Evolutionary conservation across 345 rosid species (phyloP).

Genomic region (Gossypium rotundifolium): DNA sequence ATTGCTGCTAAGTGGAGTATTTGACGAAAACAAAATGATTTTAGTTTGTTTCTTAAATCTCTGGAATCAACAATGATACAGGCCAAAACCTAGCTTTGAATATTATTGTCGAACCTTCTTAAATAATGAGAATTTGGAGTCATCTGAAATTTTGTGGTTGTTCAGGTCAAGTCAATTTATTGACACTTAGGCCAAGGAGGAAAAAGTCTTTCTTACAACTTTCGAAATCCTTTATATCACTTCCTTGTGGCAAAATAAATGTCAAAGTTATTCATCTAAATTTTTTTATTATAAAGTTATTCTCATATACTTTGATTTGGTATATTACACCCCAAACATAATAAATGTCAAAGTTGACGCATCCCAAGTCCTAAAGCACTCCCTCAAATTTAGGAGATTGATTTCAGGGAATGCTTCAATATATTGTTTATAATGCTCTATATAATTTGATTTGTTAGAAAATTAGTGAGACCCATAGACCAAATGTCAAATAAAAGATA

Average conservation of each 20-base stretch:
- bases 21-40: neutral
- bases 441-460: no score
- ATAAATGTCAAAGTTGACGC: no score
- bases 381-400: no score
- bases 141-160: neutral
- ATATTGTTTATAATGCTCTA: no score
- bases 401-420: no score
- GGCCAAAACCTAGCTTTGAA: neutral
- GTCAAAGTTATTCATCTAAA: no score
- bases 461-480: neutral
- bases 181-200: neutral
- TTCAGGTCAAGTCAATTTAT: slow-evolving; percentile 11
- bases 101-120: neutral
- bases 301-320: no score
- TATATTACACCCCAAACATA: no score
- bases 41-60: neutral
- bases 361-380: no score
- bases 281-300: no score
- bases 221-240: neutral
- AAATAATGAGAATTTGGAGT: neutral
- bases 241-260: neutral
- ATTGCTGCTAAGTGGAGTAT: neutral
- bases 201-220: neutral
- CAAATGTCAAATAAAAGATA: neutral
- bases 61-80: neutral